These are phyloP conservation scores for Populus trichocarpa DNA, from an alignment of 441 rosid species.

Conservation along the genomic window DNA sequence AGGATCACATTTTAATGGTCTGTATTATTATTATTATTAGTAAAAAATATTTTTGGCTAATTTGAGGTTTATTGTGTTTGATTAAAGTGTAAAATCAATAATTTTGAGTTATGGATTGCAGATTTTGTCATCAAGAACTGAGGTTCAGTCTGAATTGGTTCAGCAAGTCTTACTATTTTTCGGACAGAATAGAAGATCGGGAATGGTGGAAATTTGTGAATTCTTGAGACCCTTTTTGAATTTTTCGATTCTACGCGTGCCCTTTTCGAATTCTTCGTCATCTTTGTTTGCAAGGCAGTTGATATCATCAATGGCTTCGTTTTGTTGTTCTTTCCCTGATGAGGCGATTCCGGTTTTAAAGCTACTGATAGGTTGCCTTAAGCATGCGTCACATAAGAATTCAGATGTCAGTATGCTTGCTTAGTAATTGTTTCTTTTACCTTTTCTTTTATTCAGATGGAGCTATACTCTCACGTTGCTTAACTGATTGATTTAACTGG, in stretches of 20 bases:
- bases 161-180: conserved; percentile 69
- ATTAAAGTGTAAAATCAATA: neutral
- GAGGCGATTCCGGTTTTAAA: conserved; percentile 63
- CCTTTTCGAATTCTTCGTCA: conserved; percentile 40
- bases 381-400: conserved; percentile 45
- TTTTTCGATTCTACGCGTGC: conserved; percentile 50
- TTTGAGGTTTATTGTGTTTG: no score
- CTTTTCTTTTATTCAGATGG: neutral
- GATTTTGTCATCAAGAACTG: conserved; percentile 66
- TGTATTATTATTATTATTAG: neutral
- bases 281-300: conserved; percentile 57
- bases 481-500: neutral
- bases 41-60: neutral
- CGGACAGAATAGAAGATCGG: conserved; percentile 40
- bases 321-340: conserved; percentile 64
- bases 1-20: neutral
- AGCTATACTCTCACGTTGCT: neutral
- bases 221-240: conserved; percentile 71
- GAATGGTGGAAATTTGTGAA: conserved; percentile 66
- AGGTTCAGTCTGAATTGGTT: conserved; percentile 61
- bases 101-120: conserved; percentile 28
- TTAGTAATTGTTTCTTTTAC: neutral
- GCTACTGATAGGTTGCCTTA: conserved; percentile 54
- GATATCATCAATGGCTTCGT: conserved; percentile 65
- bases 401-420: conserved; percentile 45